Evolutionary conservation across 2,329 filamentous ascomycete species (phyloP).

Genomic region (Pleoardoris graminearum): DNA sequence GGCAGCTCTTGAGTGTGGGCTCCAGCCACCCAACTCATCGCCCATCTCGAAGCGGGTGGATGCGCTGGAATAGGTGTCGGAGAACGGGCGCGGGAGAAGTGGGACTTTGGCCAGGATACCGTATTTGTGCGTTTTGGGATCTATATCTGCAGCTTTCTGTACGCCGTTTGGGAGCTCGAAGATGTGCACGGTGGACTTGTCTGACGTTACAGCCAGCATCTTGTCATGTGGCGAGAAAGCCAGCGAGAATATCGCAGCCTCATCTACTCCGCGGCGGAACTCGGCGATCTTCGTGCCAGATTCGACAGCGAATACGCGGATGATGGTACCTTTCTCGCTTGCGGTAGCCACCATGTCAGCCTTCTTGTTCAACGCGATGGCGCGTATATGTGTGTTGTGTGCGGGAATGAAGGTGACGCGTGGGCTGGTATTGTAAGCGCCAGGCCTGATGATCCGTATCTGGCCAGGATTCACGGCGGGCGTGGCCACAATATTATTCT

Average conservation of each 20-base stretch:
- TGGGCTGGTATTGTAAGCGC: constrained; percentile 69
- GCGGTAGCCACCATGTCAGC: constrained; percentile 84
- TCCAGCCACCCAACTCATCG: constrained; percentile 61
- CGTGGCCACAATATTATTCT: constrained; percentile 74
- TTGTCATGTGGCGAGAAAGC: constrained; percentile 81
- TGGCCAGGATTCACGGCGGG: constrained; percentile 87
- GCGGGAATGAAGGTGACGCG: constrained; percentile 94
- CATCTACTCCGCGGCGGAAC: constrained; percentile 85
- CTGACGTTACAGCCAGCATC: constrained; percentile 87
- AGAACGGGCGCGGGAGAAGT: constrained; percentile 82
- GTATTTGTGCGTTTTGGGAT: constrained; percentile 64
- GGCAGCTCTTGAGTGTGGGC: constrained; percentile 49
- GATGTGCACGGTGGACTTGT: constrained; percentile 93
- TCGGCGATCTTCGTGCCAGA: constrained; percentile 83
- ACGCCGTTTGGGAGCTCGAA: constrained; percentile 71
- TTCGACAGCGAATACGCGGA: constrained; percentile 80
- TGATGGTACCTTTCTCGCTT: constrained; percentile 87
- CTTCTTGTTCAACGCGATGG: constrained; percentile 77
- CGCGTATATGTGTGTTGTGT: constrained; percentile 77
- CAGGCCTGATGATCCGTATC: constrained; percentile 85
- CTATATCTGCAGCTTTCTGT: constrained; percentile 19
- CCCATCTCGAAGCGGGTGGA: constrained; percentile 81
- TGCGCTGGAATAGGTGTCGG: constrained; percentile 84
- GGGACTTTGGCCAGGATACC: constrained; percentile 82
- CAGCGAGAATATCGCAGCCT: constrained; percentile 82